These are phyloP conservation scores for Paratrypanosoma confusum DNA, from an alignment of 208 protist species.

Conservation along the genomic window DNA sequence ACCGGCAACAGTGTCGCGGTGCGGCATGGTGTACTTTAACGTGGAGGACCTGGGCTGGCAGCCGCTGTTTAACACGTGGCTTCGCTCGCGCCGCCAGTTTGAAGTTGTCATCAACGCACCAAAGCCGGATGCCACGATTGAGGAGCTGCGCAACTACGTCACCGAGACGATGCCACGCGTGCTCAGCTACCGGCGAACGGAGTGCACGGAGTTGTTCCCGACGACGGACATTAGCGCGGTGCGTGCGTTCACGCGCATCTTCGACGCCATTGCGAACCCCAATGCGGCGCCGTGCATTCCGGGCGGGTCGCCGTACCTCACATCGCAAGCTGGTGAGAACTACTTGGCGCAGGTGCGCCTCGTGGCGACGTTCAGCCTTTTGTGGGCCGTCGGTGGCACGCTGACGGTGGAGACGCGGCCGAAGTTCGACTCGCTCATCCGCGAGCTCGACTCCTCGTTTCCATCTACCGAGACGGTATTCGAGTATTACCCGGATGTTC, in stretches of 20 bases:
- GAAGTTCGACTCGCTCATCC: slow-evolving; percentile 88
- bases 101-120: slow-evolving; percentile 85
- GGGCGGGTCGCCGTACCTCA: slow-evolving; percentile 47
- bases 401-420: slow-evolving; percentile 87
- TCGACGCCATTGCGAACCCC: slow-evolving; percentile 90
- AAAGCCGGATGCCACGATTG: slow-evolving; percentile 81
- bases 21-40: slow-evolving; percentile 98
- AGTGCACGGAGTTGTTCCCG: slow-evolving; percentile 88
- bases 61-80: slow-evolving; percentile 92
- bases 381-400: slow-evolving; percentile 93
- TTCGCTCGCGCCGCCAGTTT: slow-evolving; percentile 69
- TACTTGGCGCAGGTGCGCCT: slow-evolving; percentile 90
- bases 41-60: slow-evolving; percentile 90
- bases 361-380: slow-evolving; percentile 92
- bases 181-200: slow-evolving; percentile 62
- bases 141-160: slow-evolving; percentile 76
- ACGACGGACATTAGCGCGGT: slow-evolving; percentile 83
- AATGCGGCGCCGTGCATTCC: slow-evolving; percentile 66
- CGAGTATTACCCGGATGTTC: slow-evolving; percentile 94
- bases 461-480: slow-evolving; percentile 95
- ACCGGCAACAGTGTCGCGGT: slow-evolving; percentile 97
- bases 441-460: slow-evolving; percentile 93
- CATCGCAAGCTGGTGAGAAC: slow-evolving; percentile 68
- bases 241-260: slow-evolving; percentile 90
- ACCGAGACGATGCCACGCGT: slow-evolving; percentile 67